Conservation (phyloP, 2,329 filamentous ascomycete genomes). For the Fusarium cicatricum region DNA sequence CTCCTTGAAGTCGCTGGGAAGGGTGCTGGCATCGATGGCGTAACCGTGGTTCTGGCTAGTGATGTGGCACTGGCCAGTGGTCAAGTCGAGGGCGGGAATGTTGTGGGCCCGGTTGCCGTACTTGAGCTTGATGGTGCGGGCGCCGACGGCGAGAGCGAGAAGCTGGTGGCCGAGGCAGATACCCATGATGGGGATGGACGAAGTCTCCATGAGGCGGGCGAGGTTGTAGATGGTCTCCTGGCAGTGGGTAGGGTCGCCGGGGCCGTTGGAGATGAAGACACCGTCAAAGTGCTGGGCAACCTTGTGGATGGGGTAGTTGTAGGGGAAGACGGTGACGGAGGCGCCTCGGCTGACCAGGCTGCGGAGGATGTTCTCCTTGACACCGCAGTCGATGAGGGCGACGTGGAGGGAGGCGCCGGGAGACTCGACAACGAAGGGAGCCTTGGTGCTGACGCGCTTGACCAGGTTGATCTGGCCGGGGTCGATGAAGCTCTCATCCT, state of each 20-base stretch:
- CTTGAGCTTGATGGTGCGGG: conserved; percentile 95
- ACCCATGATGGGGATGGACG: conserved; percentile 92
- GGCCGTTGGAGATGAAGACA: conserved; percentile 98
- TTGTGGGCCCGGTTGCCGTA: conserved; percentile 99
- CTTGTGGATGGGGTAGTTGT: conserved; percentile 98
- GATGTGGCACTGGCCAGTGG: conserved; percentile 97
- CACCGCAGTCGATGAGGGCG: conserved; percentile 95
- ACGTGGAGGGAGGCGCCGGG: conserved; percentile 86
- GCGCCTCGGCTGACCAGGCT: conserved; percentile 91
- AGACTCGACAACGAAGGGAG: conserved; percentile 93
- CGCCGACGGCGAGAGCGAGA: conserved; percentile 87
- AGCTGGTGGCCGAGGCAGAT: conserved; percentile 99
- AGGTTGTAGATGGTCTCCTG: conserved; percentile 94
- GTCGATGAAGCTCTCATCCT: conserved; percentile 95
- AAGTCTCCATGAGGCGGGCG: conserved; percentile 87
- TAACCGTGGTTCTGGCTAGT: conserved; percentile 99
- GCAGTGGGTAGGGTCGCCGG: conserved; percentile 97
- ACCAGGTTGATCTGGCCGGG: conserved; percentile 97
- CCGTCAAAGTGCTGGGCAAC: conserved; percentile 97
- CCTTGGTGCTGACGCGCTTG: conserved; percentile 95
- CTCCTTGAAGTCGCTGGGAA: conserved; percentile 90
- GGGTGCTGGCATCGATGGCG: conserved; percentile 84
- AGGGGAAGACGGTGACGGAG: conserved; percentile 93
- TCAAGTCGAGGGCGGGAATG: conserved; percentile 93
- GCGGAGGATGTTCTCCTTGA: conserved; percentile 99